phyloP scores from a whole-genome alignment of 192 early-diverging fungal genomes.

The Entomortierella beljakovae region DNA sequence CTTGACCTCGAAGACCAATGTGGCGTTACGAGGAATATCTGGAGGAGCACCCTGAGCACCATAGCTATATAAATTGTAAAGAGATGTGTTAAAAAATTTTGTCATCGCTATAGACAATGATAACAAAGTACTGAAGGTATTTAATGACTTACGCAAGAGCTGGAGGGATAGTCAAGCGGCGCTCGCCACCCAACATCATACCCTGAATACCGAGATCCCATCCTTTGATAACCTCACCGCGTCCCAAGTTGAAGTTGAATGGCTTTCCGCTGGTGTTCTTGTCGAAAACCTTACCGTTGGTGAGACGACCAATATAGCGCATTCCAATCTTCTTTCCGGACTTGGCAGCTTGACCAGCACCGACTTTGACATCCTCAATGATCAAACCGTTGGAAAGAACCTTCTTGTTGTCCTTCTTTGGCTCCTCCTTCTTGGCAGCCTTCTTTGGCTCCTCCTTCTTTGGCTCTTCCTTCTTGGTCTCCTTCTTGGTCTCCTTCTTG shows the following conservation, averaged over 20 bases:
- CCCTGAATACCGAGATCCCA: slow-evolving; percentile 93
- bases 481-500: slow-evolving; percentile 61
- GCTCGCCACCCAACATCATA: slow-evolving; percentile 93
- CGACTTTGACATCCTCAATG: slow-evolving; percentile 80
- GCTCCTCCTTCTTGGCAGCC: slow-evolving; percentile 55
- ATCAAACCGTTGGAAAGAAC: slow-evolving; percentile 80
- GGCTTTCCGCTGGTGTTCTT: slow-evolving; percentile 91
- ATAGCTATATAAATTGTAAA: slow-evolving; percentile 30
- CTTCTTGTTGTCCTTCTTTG: slow-evolving; percentile 65
- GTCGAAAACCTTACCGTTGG: slow-evolving; percentile 97
- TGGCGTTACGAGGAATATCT: slow-evolving; percentile 91
- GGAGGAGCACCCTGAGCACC: slow-evolving; percentile 90
- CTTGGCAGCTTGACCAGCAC: slow-evolving; percentile 60
- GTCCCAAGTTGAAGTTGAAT: slow-evolving; percentile 89
- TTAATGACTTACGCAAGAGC: slow-evolving; percentile 56
- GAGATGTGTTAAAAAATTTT: background rate
- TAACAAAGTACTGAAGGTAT: background rate
- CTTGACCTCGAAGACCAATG: slow-evolving; percentile 93
- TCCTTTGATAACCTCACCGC: slow-evolving; percentile 95
- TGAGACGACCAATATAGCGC: slow-evolving; percentile 95
- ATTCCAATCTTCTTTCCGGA: slow-evolving; percentile 70
- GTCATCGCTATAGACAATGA: background rate
- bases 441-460: slow-evolving; percentile 62
- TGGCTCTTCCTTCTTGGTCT: slow-evolving; percentile 59
- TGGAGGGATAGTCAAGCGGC: slow-evolving; percentile 92